A percentile compares a stretch with the other conserved stretches of the same genome.
These are phyloP conservation scores for Mucor velutinosus DNA, from an alignment of 371 early-diverging fungal species.

Conservation along the genomic window DNA sequence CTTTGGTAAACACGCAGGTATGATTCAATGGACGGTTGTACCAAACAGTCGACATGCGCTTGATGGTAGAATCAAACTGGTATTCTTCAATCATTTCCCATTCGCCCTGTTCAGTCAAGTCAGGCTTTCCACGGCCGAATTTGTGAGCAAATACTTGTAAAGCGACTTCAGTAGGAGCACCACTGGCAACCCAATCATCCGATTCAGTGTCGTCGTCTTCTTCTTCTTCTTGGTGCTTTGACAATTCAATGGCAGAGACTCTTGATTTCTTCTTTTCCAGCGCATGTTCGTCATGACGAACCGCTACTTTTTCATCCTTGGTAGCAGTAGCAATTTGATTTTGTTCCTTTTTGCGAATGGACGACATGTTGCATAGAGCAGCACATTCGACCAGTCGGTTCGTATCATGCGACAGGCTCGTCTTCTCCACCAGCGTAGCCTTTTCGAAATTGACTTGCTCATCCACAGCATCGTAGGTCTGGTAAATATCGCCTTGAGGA, in stretches of 20 bases:
- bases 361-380: slow-evolving; percentile 64
- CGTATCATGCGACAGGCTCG: slow-evolving; percentile 17
- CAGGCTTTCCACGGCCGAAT: slow-evolving; percentile 61
- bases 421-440: slow-evolving; percentile 18
- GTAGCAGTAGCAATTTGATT: neutral
- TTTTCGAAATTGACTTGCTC: slow-evolving; percentile 5
- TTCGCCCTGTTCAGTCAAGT: slow-evolving; percentile 33
- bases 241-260: neutral
- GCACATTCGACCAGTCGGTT: slow-evolving; percentile 42
- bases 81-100: slow-evolving; percentile 73
- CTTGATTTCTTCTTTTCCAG: neutral
- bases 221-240: neutral
- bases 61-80: slow-evolving; percentile 77
- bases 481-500: slow-evolving; percentile 66
- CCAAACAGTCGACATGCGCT: slow-evolving; percentile 71
- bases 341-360: slow-evolving; percentile 26
- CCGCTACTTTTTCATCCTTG: neutral
- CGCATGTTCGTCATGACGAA: neutral
- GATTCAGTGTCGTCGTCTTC: slow-evolving; percentile 29
- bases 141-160: slow-evolving; percentile 76
- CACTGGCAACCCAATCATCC: slow-evolving; percentile 59
- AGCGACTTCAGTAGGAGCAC: slow-evolving; percentile 75
- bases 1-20: slow-evolving; percentile 52
- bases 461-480: slow-evolving; percentile 12
- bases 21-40: slow-evolving; percentile 19